phyloP scores from a whole-genome alignment of 2,329 filamentous ascomycete species.

The Trichoderma oligosporum region DNA sequence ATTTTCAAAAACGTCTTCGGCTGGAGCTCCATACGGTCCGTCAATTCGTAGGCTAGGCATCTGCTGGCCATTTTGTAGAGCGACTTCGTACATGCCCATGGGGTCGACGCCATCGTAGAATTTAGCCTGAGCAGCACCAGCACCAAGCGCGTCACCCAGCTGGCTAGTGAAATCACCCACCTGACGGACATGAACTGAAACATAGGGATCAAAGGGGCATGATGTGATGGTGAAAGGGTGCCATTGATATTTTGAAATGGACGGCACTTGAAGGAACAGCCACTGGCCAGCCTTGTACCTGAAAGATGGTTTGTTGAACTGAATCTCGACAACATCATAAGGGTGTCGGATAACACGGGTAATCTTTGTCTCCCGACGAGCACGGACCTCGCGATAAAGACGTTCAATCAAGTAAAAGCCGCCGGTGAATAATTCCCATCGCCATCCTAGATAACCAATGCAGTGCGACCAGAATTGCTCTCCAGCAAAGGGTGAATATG shows the following conservation, averaged over 20 bases:
- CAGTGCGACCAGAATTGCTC: constrained; percentile 85
- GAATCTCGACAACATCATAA: constrained; percentile 95
- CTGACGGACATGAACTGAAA: constrained; percentile 91
- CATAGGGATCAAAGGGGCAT: constrained; percentile 91
- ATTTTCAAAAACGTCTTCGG: constrained; percentile 95
- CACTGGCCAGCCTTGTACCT: constrained; percentile 98
- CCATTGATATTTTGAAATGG: constrained; percentile 88
- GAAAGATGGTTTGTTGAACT: constrained; percentile 95
- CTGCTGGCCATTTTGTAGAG: constrained; percentile 83
- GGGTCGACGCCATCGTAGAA: constrained; percentile 88
- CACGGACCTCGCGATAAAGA: constrained; percentile 84
- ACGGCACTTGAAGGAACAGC: constrained; percentile 92
- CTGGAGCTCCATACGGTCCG: constrained; percentile 92
- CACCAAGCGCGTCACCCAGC: constrained; percentile 95
- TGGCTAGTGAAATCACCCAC: constrained; percentile 92
- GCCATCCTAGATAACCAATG: constrained; percentile 92
- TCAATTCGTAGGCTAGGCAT: constrained; percentile 91
- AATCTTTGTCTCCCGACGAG: constrained; percentile 80
- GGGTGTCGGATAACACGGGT: constrained; percentile 93
- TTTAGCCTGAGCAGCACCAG: constrained; percentile 79
- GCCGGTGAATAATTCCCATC: constrained; percentile 89
- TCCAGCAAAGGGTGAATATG: constrained; percentile 80
- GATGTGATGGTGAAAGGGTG: constrained; percentile 99
- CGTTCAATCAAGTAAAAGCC: constrained; percentile 83
- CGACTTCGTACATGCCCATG: constrained; percentile 96